These are phyloP conservation scores for Stellera chamaejasme DNA, from an alignment of 345 rosid genomes.

Conservation along the genomic window DNA sequence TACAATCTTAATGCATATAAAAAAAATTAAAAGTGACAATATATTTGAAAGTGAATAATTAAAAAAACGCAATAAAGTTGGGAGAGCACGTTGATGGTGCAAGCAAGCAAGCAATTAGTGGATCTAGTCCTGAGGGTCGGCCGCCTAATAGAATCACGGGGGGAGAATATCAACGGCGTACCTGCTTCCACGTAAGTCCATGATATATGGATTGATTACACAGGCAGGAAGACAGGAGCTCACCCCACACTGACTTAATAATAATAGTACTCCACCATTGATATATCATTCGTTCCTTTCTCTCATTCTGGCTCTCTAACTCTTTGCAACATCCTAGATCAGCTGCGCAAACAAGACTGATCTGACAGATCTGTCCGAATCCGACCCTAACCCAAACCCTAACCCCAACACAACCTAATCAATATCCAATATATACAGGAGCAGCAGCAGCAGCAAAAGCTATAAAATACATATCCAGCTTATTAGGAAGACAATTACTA, in stretches of 20 bases:
- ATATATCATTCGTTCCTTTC: constrained; percentile 25
- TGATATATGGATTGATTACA: constrained; percentile 20
- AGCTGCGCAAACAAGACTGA: no score
- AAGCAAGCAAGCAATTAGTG: neutral
- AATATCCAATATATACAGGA: neutral
- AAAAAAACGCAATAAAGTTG: neutral
- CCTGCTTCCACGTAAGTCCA: constrained; percentile 22
- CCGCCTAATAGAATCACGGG: no score
- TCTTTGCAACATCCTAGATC: no score
- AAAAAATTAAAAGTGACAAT: no score
- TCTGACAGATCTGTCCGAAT: no score
- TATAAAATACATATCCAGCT: constrained; percentile 1
- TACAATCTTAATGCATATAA: no score
- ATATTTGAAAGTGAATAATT: no score
- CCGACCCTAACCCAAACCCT: no score
- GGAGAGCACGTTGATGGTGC: constrained; percentile 11
- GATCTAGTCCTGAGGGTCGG: no score
- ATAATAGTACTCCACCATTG: no score
- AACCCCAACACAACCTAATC: constrained; percentile 6
- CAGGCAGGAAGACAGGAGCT: constrained; percentile 23
- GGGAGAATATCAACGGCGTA: constrained; percentile 18
- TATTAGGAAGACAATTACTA: no score
- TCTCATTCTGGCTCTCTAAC: no score
- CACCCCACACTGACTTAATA: constrained; percentile 14
- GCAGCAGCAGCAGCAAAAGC: constrained; percentile 1